phyloP scores from a whole-genome alignment of 2,329 filamentous ascomycete species.

The Fusarium nematophilum region DNA sequence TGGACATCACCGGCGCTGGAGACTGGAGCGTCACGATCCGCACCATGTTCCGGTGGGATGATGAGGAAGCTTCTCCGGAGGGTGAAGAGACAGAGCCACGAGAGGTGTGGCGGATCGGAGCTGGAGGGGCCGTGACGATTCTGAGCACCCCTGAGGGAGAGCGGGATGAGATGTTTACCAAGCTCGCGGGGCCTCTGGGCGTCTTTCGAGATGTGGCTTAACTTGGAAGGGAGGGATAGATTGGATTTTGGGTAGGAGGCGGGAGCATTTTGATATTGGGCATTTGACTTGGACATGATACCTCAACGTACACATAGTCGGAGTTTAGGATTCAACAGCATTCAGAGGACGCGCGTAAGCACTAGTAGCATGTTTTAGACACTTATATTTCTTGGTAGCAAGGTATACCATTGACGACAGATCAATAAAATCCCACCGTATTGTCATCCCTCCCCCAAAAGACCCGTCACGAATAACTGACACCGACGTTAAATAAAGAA shows the following conservation, averaged over 20 bases:
- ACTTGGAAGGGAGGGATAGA: background rate
- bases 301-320: constrained; percentile 51
- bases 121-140: constrained; percentile 89
- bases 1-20: constrained; percentile 85
- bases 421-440: constrained; percentile 11
- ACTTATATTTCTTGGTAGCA: constrained; percentile 23
- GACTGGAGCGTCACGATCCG: constrained; percentile 95
- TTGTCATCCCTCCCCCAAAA: constrained; percentile 3
- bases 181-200: constrained; percentile 69
- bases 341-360: constrained; percentile 31
- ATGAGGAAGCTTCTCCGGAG: constrained; percentile 57
- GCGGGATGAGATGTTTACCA: constrained; percentile 90
- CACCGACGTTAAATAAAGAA: constrained; percentile 16
- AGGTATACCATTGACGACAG: constrained; percentile 27
- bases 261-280: constrained; percentile 23
- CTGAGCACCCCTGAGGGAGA: constrained; percentile 84
- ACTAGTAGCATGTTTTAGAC: constrained; percentile 10
- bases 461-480: constrained; percentile 24
- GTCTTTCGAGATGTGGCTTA: constrained; percentile 57
- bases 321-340: constrained; percentile 47
- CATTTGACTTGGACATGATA: constrained; percentile 41
- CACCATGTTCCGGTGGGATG: constrained; percentile 79
- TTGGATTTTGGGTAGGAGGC: constrained; percentile 11
- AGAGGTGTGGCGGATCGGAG: constrained; percentile 85
- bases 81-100: constrained; percentile 46